Conservation (phyloP, 2,329 filamentous ascomycete genomes). For the Alternaria incomplexa region DNA sequence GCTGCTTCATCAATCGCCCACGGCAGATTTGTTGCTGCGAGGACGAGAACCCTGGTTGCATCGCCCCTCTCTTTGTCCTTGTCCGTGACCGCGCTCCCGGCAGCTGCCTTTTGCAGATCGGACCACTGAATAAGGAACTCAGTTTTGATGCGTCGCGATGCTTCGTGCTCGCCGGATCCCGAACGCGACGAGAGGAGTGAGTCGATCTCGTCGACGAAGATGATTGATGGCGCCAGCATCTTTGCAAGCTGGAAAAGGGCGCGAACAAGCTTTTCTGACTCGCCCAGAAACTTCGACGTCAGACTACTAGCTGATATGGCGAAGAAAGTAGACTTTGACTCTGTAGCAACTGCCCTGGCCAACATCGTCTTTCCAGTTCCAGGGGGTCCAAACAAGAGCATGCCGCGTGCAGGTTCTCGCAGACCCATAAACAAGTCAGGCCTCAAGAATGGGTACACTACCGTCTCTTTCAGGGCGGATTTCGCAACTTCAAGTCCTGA, state of each 20-base stretch:
- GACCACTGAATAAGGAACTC: slow-evolving; percentile 99
- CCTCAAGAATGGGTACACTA: slow-evolving; percentile 94
- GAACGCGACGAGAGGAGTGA: slow-evolving; percentile 85
- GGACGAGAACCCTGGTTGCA: slow-evolving; percentile 84
- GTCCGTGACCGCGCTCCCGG: slow-evolving; percentile 74
- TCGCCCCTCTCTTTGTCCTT: slow-evolving; percentile 77
- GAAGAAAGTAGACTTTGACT: slow-evolving; percentile 94
- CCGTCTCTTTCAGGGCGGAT: slow-evolving; percentile 88
- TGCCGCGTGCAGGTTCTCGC: slow-evolving; percentile 89
- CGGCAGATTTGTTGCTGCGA: slow-evolving; percentile 93
- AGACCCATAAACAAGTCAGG: slow-evolving; percentile 96
- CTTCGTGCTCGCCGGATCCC: slow-evolving; percentile 83
- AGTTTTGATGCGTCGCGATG: slow-evolving; percentile 91
- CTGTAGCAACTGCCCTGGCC: slow-evolving; percentile 90
- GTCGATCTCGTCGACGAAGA: slow-evolving; percentile 98
- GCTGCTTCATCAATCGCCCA: slow-evolving; percentile 99
- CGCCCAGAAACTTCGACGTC: slow-evolving; percentile 94
- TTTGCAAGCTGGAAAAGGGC: slow-evolving; percentile 92
- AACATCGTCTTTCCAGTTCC: slow-evolving; percentile 99
- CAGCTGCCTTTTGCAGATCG: slow-evolving; percentile 88
- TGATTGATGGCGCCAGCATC: slow-evolving; percentile 88
- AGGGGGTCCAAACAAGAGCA: slow-evolving; percentile 94
- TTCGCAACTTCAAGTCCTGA: slow-evolving; percentile 91
- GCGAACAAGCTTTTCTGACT: slow-evolving; percentile 94
- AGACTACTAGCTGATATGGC: slow-evolving; percentile 93